These are phyloP conservation scores for Nitzschia sp. DNA, from an alignment of 108 stramenopile genomes.

Conservation along the genomic window DNA sequence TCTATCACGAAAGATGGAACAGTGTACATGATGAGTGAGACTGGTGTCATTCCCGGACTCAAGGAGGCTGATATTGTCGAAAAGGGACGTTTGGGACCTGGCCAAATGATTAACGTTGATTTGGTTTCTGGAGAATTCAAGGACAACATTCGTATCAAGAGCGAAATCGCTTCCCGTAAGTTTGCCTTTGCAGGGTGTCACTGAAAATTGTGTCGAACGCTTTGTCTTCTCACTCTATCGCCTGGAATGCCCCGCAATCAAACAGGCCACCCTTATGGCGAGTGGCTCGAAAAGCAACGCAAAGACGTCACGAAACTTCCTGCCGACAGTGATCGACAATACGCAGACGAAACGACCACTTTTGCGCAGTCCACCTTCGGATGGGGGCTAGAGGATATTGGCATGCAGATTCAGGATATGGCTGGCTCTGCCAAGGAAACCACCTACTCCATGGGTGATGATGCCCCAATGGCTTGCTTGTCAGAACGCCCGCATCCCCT, in stretches of 20 bases:
- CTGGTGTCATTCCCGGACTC: slow-evolving; percentile 88
- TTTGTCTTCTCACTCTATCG: neutral
- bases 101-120: slow-evolving; percentile 97
- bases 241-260: no score
- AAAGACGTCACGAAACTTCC: slow-evolving; percentile 67
- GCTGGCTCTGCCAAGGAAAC: slow-evolving; percentile 94
- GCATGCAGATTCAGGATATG: slow-evolving; percentile 96
- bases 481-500: slow-evolving; percentile 87
- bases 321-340: slow-evolving; percentile 57
- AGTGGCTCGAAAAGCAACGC: slow-evolving; percentile 79
- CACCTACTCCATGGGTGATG: slow-evolving; percentile 98
- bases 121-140: slow-evolving; percentile 86
- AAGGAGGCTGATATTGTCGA: slow-evolving; percentile 84
- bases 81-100: slow-evolving; percentile 95
- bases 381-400: slow-evolving; percentile 95
- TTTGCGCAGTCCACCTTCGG: slow-evolving; percentile 90
- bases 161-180: slow-evolving; percentile 87
- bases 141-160: slow-evolving; percentile 93
- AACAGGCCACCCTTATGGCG: slow-evolving; percentile 82
- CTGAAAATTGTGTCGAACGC: neutral
- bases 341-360: slow-evolving; percentile 82
- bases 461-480: slow-evolving; percentile 92
- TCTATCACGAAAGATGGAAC: slow-evolving; percentile 90
- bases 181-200: slow-evolving; percentile 13
- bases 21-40: slow-evolving; percentile 97